phyloP scores from a whole-genome alignment of 139 green algal genomes.

The Micractinium sp. region DNA sequence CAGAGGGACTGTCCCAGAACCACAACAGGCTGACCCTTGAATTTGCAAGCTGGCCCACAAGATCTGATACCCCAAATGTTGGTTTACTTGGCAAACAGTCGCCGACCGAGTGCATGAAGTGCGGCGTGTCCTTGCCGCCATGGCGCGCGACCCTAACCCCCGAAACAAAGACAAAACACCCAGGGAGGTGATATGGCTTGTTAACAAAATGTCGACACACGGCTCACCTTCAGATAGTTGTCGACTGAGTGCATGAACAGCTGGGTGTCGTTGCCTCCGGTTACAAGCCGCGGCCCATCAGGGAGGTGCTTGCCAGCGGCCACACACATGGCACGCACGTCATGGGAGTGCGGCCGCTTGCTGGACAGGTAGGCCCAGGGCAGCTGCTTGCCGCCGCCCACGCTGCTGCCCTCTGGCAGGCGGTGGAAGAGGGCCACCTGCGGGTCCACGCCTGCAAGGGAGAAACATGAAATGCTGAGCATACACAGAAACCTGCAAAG shows the following conservation, averaged over 20 bases:
- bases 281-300: conserved; percentile 67
- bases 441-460: conserved; percentile 76
- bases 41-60: too few species aligned
- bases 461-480: too few species aligned
- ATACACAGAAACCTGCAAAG: not conserved
- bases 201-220: not conserved
- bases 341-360: conserved; percentile 88
- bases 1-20: not conserved
- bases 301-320: not conserved
- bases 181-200: too few species aligned
- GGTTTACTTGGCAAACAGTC: too few species aligned
- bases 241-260: conserved; percentile 67
- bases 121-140: too few species aligned
- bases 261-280: conserved; percentile 82
- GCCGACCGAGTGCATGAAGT: too few species aligned
- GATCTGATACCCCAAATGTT: too few species aligned
- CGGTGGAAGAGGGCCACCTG: conserved; percentile 65
- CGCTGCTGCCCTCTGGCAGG: conserved; percentile 27
- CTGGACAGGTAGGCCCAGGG: conserved; percentile 79
- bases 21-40: too few species aligned
- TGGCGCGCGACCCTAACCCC: too few species aligned
- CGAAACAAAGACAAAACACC: not conserved
- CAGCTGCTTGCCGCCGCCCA: not conserved
- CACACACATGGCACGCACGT: conserved; percentile 76
- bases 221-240: conserved; percentile 55